Conservation (phyloP, 73 alveolate genomes). For the Uronychia binucleata region DNA sequence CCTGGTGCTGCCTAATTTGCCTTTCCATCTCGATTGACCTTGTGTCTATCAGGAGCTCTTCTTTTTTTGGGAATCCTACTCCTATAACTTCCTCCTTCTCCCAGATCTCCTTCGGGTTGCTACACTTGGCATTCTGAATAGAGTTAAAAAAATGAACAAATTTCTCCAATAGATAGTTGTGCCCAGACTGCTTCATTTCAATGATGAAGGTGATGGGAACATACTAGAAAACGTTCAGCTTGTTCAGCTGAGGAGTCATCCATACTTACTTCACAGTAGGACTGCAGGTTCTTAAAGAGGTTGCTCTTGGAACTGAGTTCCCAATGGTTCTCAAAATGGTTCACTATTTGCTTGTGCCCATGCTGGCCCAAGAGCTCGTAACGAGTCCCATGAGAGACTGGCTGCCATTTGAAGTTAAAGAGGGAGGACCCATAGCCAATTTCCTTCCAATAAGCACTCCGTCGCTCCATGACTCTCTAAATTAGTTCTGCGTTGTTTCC, state of each 20-base stretch:
- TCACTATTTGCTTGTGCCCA: constrained; percentile 29
- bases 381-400: constrained; percentile 22
- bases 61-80: too few species aligned
- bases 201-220: constrained; percentile 35
- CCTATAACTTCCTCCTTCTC: too few species aligned
- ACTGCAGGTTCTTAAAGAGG: constrained; percentile 16
- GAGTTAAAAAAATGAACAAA: constrained; percentile 6
- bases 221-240: constrained; percentile 26
- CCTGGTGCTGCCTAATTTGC: neutral
- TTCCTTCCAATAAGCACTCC: constrained; percentile 25
- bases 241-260: constrained; percentile 4
- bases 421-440: constrained; percentile 13
- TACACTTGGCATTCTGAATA: constrained; percentile 11
- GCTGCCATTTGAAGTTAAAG: constrained; percentile 51
- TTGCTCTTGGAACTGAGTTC: constrained; percentile 23
- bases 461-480: constrained; percentile 19
- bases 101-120: too few species aligned
- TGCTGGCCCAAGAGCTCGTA: constrained; percentile 25
- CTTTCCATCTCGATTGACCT: neutral
- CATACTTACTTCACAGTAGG: constrained; percentile 13
- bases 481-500: constrained; percentile 40
- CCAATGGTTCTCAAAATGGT: constrained; percentile 48
- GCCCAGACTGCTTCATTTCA: constrained; percentile 17
- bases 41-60: neutral
- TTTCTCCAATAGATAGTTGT: constrained; percentile 3